Percentiles rank a stretch among this genome's conserved stretches.
Conservation (phyloP, 768 basidiomycete species). For the Tephrocybe sp. region DNA sequence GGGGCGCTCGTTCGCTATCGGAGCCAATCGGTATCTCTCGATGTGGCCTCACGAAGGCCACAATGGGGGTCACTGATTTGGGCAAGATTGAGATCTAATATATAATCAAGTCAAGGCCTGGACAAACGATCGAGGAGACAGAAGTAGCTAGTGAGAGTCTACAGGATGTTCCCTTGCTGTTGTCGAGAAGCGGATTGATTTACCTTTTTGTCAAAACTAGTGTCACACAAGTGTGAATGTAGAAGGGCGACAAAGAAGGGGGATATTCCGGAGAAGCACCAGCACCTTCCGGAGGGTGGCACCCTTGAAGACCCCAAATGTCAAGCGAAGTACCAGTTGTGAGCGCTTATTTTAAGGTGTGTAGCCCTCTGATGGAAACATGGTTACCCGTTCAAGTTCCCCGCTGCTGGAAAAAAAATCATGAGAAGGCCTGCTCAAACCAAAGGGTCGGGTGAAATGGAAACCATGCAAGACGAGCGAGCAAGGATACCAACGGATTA, state of each 20-base stretch:
- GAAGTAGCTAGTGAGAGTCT: not conserved
- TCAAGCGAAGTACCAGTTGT: not conserved
- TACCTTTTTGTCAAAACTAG: no score
- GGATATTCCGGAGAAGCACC: conserved; percentile 8
- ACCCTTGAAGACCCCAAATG: not conserved
- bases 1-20: conserved; percentile 9
- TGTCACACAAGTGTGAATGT: no score
- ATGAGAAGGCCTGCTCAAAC: not conserved
- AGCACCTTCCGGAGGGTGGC: not conserved
- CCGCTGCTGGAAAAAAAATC: not conserved
- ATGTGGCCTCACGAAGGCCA: not conserved
- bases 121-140: not conserved
- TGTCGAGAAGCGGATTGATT: no score
- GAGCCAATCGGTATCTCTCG: conserved; percentile 3
- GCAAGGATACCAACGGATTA: not conserved
- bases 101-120: no score
- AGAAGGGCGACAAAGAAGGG: not conserved
- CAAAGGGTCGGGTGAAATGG: not conserved
- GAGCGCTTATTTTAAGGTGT: not conserved
- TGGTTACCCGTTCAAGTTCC: not conserved
- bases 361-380: not conserved
- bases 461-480: conserved; percentile 1
- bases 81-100: not conserved
- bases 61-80: no score
- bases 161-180: no score